Percentiles rank a stretch among this genome's conserved stretches.
Evolutionary conservation across 441 rosid species (phyloP).

Genomic region (Pelargonium citronellum): DNA sequence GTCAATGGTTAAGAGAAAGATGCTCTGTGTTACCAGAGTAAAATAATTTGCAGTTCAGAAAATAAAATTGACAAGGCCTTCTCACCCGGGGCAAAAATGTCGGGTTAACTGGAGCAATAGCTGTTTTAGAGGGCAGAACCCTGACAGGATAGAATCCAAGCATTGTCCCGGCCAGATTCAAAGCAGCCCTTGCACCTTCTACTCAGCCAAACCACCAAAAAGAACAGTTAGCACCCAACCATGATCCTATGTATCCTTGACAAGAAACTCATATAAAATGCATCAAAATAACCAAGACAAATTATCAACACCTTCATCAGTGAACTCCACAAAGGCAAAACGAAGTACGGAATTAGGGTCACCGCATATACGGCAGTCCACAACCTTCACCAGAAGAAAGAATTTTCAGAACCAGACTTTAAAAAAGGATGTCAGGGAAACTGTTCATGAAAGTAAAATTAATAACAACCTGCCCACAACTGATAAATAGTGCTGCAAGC

Average conservation of each 20-base stretch:
- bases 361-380: slow-evolving; percentile 95
- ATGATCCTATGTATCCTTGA: neutral
- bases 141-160: slow-evolving; percentile 82
- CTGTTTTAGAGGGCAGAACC: slow-evolving; percentile 91
- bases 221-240: slow-evolving; percentile 9
- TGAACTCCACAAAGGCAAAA: slow-evolving; percentile 91
- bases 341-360: slow-evolving; percentile 95
- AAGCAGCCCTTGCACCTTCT: slow-evolving; percentile 67
- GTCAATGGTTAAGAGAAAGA: slow-evolving; percentile 15
- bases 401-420: slow-evolving; percentile 12
- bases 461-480: slow-evolving; percentile 67
- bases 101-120: slow-evolving; percentile 92
- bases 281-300: neutral
- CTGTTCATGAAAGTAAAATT: slow-evolving; percentile 7
- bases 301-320: slow-evolving; percentile 59
- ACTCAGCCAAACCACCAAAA: slow-evolving; percentile 20
- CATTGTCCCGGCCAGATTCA: slow-evolving; percentile 69
- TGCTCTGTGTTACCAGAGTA: neutral
- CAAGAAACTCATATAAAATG: slow-evolving; percentile 1
- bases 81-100: slow-evolving; percentile 88
- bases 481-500: slow-evolving; percentile 77
- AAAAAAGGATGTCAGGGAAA: neutral
- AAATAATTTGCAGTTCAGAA: slow-evolving; percentile 16
- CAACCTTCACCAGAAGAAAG: slow-evolving; percentile 47
- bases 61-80: slow-evolving; percentile 8